Evolutionary conservation across 2,329 filamentous ascomycete species (phyloP), one percentile per base, ranked within the genome.

Genomic region (Sporothrix euskadiensis): DNA sequence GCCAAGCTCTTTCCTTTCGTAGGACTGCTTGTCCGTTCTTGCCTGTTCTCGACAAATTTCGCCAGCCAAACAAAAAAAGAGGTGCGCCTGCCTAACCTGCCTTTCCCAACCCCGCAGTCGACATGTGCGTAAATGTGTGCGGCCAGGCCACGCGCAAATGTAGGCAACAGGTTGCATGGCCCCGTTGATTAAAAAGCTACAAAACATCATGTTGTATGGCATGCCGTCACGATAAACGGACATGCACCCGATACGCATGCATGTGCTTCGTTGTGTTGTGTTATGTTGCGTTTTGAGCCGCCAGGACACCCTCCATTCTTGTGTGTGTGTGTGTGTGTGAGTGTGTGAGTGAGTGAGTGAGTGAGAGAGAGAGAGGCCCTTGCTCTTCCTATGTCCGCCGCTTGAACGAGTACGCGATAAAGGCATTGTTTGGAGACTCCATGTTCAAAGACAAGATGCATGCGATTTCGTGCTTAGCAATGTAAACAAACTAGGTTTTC

Each of bases 1-100:
- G 19, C n/a, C n/a, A 26, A 26, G 19, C 35, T 16, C 59, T 8
- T 14, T 49, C 44, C 14, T 2, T 7, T 65, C 39, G 59, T 44
- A 65, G 59, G 59, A 65, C 59, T 44, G 63, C 9, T 5, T 66
- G 35, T n/a, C 35, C 59, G 19, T 22, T 44, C 35, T 8, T 35
- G 35, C 35, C 35, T 8, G 8, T n/a, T 14, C 44, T 14, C 41
- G 59, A 35, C 35, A n/a, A 26, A 8, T 47, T 47, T 47, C 39
- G 41, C 41, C 44, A 49, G 44, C 14, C 12, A 4, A 49, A 16
- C 8, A 49, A 49, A 49, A 49, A 49, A 9, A 3, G 9, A 41
- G 59, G 44, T 26, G 68, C 52, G 69, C 39, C 69, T 47, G 69
- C 69, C 69, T 69, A 56, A 57, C 49, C 41, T n/a, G 49, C 35